phyloP scores from a whole-genome alignment of 1,284 basidiomycete genomes.

The Xanthoconium separans region DNA sequence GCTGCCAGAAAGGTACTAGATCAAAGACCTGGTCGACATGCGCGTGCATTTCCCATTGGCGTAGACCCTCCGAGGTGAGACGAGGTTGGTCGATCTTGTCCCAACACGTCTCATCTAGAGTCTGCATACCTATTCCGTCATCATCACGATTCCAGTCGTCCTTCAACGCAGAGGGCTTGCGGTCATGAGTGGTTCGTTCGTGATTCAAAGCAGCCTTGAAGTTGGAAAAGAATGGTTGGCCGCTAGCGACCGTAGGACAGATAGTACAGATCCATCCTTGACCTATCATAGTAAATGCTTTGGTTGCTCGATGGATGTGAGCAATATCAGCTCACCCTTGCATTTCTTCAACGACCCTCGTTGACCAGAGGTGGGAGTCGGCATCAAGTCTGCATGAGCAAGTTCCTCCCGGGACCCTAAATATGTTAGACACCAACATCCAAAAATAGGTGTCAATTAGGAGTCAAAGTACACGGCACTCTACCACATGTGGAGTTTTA shows the following conservation, averaged over 20 bases:
- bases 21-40: conserved; percentile 46
- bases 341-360: conserved; percentile 21
- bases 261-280: conserved; percentile 24
- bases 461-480: not conserved
- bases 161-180: conserved; percentile 19
- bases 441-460: conserved; percentile 8
- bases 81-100: conserved; percentile 21
- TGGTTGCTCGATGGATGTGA: not conserved
- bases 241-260: conserved; percentile 14
- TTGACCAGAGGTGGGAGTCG: conserved; percentile 20
- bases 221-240: conserved; percentile 15
- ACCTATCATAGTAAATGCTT: conserved; percentile 8
- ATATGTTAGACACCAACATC: conserved; percentile 22
- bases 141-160: conserved; percentile 14
- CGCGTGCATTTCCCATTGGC: conserved; percentile 50
- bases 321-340: conserved; percentile 18
- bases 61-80: conserved; percentile 41
- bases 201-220: conserved; percentile 22
- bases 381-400: conserved; percentile 19
- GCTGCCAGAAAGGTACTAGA: conserved; percentile 55
- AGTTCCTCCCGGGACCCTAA: conserved; percentile 15
- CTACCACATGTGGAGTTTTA: not conserved
- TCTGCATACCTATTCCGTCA: conserved; percentile 4
- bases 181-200: conserved; percentile 21
- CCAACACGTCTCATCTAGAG: conserved; percentile 19